Base-by-base conservation (phyloP, 2,329 filamentous ascomycete species). In the Diaporthe vexans region DNA sequence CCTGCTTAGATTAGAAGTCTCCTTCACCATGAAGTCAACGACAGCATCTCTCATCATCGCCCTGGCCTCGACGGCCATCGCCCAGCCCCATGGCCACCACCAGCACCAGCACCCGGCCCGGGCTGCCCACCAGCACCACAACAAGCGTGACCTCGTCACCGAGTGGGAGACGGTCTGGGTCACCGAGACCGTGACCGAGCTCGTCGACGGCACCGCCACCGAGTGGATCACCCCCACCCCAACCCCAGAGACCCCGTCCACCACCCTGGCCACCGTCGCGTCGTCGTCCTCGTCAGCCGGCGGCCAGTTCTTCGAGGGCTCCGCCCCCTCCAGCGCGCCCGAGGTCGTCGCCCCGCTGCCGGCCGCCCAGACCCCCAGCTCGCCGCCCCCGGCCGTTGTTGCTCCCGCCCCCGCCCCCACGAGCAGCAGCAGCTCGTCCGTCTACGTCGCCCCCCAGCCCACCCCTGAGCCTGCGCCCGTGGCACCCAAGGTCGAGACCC, bases 171-270 rank as follows among this genome's bases (percentile, higher is more conserved):
- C 83, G 10, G 86, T 86, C 78, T 89, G 86, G 84, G 87, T 89
- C 77, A 88, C 86, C 9, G 85, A 88, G 77, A 85, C 84, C 4
- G 86, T 90, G 75, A 86, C 88, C 74, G 81, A 87, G 82, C 73
- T 84, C 68, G 80, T 90, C 72, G 88, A 89, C 77, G 82, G 84
- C 48, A 86, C 83, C 76, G 84, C 85, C 78, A 90, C 88, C 72
- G 76, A 85, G 79, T 85, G 82, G 78, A 78, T 89, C 79, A 81
- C 80, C 33, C 83, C 85, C 17, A 79, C 80, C 26, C 24, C 26
- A 3, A 73, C 71, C 56, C 72, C 70, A 72, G 76, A 79, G 63
- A 72, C 76, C 43, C 37, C 77, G 13, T 71, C 76, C 15, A 59
- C 76, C 4, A 77, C 79, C 37, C 75, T 78, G 24, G 76, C 77